Conservation (phyloP, 352 stramenopile genomes). For the Pythium plurisporium region DNA sequence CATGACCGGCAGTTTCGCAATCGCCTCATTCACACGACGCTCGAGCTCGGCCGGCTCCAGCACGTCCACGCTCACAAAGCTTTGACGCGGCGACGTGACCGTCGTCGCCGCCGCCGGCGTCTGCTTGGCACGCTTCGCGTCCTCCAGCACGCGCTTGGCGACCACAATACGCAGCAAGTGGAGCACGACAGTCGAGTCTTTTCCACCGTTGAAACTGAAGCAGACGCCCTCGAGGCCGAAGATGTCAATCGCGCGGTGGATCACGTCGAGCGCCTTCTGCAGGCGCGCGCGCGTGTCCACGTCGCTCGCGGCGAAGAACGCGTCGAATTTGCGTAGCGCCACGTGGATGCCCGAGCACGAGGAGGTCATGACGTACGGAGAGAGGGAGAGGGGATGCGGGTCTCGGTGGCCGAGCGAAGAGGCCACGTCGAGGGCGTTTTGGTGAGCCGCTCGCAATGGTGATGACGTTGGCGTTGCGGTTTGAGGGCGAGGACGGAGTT, state of each 20-base stretch:
- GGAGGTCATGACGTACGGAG: background rate
- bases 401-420: background rate
- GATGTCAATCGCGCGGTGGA: conserved; percentile 77
- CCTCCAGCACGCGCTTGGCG: conserved; percentile 62
- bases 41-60: conserved; percentile 52
- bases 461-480: conserved; percentile 9
- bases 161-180: conserved; percentile 85
- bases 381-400: background rate
- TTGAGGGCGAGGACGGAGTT: conserved; percentile 6
- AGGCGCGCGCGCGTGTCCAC: conserved; percentile 39
- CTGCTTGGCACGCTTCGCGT: conserved; percentile 22
- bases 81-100: conserved; percentile 57
- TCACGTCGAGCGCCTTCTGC: conserved; percentile 67
- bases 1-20: conserved; percentile 82
- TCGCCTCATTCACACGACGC: conserved; percentile 29
- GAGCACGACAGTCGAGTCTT: conserved; percentile 90
- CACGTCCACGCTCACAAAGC: conserved; percentile 48
- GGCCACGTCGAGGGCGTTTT: conserved; percentile 4
- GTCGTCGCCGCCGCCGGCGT: conserved; percentile 21
- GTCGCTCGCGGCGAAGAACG: conserved; percentile 50
- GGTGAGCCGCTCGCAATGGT: conserved; percentile 5
- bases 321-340: conserved; percentile 51
- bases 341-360: conserved; percentile 7
- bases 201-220: conserved; percentile 93
- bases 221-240: conserved; percentile 68